Conservation (phyloP, 176 grass and related monocot species). For the Oryza meridionalis region DNA sequence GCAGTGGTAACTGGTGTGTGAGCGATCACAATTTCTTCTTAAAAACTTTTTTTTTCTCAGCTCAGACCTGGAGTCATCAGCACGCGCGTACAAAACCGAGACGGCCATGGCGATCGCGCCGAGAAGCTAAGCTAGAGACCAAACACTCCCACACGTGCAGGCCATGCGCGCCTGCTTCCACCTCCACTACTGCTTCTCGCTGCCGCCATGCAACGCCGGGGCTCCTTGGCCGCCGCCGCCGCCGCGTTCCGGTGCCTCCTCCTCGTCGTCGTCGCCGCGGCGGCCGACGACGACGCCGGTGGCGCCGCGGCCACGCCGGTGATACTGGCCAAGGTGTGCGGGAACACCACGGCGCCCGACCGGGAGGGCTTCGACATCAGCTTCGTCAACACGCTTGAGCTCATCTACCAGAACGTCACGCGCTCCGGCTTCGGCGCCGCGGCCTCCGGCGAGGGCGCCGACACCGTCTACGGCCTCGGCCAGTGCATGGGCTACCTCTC, state of each 20-base stretch:
- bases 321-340: slow-evolving; percentile 59
- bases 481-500: slow-evolving; percentile 85
- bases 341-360: slow-evolving; percentile 6
- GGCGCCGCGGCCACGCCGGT: background rate
- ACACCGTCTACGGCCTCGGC: slow-evolving; percentile 56
- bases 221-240: no score
- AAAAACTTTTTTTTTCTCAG: no score
- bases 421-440: slow-evolving; percentile 58
- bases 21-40: no score
- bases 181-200: background rate
- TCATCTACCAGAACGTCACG: slow-evolving; percentile 69
- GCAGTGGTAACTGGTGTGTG: no score
- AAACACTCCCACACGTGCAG: background rate
- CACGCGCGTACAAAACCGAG: no score
- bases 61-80: no score
- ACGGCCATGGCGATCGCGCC: no score
- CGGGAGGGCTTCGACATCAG: slow-evolving; percentile 61
- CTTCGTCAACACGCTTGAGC: slow-evolving; percentile 65
- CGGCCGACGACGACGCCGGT: background rate
- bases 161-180: no score
- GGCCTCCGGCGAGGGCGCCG: slow-evolving; percentile 21
- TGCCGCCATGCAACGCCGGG: background rate
- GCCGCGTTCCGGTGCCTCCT: slow-evolving; percentile 17
- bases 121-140: no score
- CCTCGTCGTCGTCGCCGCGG: background rate